These are phyloP conservation scores for Aspergillus puulaauensis DNA, from an alignment of 2,329 filamentous ascomycete genomes.

Conservation along the genomic window DNA sequence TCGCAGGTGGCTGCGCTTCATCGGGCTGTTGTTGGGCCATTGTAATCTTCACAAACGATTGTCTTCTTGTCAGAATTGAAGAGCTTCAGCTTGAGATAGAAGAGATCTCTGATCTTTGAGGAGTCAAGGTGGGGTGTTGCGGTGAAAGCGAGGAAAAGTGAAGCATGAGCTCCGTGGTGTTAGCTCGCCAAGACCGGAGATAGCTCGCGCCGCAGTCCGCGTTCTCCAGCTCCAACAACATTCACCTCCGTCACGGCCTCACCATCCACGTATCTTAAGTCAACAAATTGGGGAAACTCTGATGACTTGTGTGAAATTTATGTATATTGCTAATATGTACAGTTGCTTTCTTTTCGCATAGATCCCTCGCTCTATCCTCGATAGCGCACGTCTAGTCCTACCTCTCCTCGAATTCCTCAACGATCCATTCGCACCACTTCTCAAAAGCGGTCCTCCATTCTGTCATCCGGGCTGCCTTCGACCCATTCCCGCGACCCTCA, in stretches of 20 bases:
- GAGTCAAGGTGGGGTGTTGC: background rate
- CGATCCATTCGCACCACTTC: conserved; percentile 13
- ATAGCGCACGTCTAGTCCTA: background rate
- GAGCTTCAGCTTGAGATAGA: background rate
- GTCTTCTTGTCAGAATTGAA: background rate
- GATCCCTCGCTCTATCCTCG: background rate
- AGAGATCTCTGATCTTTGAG: background rate
- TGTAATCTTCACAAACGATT: background rate
- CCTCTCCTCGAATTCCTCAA: conserved; percentile 4
- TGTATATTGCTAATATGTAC: background rate
- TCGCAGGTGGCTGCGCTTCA: conserved; percentile 30
- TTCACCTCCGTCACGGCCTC: background rate
- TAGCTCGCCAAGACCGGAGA: conserved; percentile 1
- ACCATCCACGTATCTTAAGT: background rate
- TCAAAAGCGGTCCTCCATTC: conserved; percentile 12
- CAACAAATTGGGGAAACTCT: background rate
- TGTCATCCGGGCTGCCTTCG: conserved; percentile 1
- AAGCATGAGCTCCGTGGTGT: background rate
- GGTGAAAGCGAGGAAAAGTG: background rate
- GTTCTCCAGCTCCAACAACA: background rate
- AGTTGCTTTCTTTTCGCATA: background rate
- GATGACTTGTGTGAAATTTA: background rate
- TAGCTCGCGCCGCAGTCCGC: background rate
- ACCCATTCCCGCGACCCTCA: background rate
- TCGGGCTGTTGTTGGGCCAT: conserved; percentile 22